These are phyloP conservation scores for Solioccasus polychromus DNA, from an alignment of 768 basidiomycete species.

Conservation along the genomic window DNA sequence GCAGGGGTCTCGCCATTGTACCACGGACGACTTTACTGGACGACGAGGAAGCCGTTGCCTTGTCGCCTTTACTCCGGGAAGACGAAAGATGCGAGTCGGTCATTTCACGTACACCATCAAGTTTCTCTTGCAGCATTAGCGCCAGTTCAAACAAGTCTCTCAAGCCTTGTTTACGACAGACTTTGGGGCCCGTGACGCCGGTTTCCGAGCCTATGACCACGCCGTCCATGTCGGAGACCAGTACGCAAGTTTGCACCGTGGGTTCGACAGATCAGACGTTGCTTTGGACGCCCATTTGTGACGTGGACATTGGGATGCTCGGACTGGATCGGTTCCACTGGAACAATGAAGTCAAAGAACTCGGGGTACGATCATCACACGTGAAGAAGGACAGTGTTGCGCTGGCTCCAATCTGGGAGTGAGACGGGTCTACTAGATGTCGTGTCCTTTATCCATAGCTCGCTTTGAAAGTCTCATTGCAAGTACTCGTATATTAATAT, in stretches of 20 bases:
- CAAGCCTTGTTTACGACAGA: conserved; percentile 13
- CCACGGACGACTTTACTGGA: background rate
- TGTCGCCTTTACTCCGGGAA: background rate
- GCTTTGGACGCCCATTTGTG: conserved; percentile 16
- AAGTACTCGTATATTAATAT: too few species aligned
- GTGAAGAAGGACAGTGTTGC: conserved; percentile 21
- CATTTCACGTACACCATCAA: background rate
- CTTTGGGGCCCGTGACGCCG: background rate
- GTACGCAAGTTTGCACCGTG: background rate
- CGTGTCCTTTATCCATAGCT: too few species aligned
- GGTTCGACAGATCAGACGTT: conserved; percentile 7
- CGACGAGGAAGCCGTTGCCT: background rate
- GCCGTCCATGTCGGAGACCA: conserved; percentile 6
- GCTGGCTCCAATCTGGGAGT: conserved; percentile 19
- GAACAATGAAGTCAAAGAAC: conserved; percentile 15
- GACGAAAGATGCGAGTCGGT: conserved; percentile 1
- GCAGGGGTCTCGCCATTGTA: conserved; percentile 6
- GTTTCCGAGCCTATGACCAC: background rate
- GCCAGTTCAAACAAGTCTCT: conserved; percentile 5
- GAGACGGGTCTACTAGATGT: too few species aligned
- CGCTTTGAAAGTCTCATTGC: too few species aligned
- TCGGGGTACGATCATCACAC: conserved; percentile 10
- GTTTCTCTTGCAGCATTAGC: background rate
- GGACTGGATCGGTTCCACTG: conserved; percentile 26
- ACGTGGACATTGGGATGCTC: conserved; percentile 22